Conservation (phyloP, 2,329 filamentous ascomycete species). For the Aureobasidium sp. region DNA sequence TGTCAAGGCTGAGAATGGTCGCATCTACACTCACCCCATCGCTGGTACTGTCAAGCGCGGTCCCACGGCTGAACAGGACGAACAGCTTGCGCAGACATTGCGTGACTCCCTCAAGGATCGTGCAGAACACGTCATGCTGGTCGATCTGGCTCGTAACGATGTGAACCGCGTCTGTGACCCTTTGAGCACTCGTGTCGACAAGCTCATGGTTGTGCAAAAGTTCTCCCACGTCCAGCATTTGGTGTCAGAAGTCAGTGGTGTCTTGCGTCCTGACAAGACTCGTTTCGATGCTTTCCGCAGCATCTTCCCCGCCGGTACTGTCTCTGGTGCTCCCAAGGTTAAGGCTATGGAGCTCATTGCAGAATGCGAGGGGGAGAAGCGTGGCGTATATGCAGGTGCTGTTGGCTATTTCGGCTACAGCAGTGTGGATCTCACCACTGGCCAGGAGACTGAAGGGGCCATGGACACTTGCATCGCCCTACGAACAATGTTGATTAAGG, state of each 20-base stretch:
- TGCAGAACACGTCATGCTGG: constrained; percentile 94
- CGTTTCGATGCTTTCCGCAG: constrained; percentile 89
- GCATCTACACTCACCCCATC: constrained; percentile 93
- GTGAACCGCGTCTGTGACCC: constrained; percentile 94
- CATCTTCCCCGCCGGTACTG: constrained; percentile 95
- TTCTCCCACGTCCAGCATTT: constrained; percentile 98
- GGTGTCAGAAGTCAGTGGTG: constrained; percentile 88
- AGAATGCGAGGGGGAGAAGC: constrained; percentile 87
- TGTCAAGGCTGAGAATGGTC: constrained; percentile 78
- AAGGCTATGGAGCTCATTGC: constrained; percentile 95
- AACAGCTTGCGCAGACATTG: constrained; percentile 68
- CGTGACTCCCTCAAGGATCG: constrained; percentile 80
- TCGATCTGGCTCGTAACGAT: constrained; percentile 92
- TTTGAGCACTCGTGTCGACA: constrained; percentile 79
- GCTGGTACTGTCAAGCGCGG: constrained; percentile 91
- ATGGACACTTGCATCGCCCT: constrained; percentile 86
- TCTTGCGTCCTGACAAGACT: constrained; percentile 75
- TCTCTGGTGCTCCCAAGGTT: constrained; percentile 92
- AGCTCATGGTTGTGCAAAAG: constrained; percentile 86
- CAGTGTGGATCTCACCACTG: constrained; percentile 52
- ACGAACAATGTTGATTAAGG: constrained; percentile 90
- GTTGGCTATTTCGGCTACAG: constrained; percentile 95
- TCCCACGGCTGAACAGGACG: constrained; percentile 72
- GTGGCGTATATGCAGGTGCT: constrained; percentile 90
- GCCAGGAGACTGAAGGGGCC: constrained; percentile 63